Base-by-base conservation (phyloP, 768 basidiomycete species). In the Lactifluus subvellereus region DNA sequence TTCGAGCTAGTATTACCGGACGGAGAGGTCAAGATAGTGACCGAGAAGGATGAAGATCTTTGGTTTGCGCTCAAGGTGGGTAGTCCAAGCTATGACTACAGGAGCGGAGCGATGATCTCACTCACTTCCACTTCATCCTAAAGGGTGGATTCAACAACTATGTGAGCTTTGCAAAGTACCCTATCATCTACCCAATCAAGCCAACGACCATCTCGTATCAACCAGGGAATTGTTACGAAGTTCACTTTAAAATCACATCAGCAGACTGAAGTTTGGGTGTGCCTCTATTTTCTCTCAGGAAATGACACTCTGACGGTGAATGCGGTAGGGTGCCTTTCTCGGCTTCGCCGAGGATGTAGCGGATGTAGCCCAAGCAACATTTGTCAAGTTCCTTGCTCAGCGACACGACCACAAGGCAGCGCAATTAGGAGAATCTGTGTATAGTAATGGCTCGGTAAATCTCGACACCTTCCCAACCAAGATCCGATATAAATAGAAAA, bases 391-490 rank as follows among this genome's bases (percentile, higher is more conserved):
- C 51, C 37, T 63, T 33, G n/a, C 3, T 0, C 35, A 20, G 45
- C 22, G 6, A 13, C 62, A 63, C 27, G 62, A 63, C 13, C 43
- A 8, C 52, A 58, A 35, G 57, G 62, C 51, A 3, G 56, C 57
- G 2, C 62, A 63, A 37, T 11, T 54, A n/a, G 62, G 57, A 10
- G 45, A 13, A 14, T 48, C 54, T 49, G 33, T 27, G 5, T 63
- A 48, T 33, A 53, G 5, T 22, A 58, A 58, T 13, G 57, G 57
- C 57, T 53, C 51, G 20, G 62, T 58, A 52, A 45, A 54, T 8
- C 3, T 35, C 10, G 33, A 83, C 81, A 81, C 79, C 71, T 66
- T 40, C 43, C 27, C 43, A 54, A 59, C 9, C 11, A 20, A 13
- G 38, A 9, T 61, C 45, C 61, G 42, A 60, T 4, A 79, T 76